Evolutionary conservation across 2,329 filamentous ascomycete genomes (phyloP).

Genomic region (Paradendryphiella salina): DNA sequence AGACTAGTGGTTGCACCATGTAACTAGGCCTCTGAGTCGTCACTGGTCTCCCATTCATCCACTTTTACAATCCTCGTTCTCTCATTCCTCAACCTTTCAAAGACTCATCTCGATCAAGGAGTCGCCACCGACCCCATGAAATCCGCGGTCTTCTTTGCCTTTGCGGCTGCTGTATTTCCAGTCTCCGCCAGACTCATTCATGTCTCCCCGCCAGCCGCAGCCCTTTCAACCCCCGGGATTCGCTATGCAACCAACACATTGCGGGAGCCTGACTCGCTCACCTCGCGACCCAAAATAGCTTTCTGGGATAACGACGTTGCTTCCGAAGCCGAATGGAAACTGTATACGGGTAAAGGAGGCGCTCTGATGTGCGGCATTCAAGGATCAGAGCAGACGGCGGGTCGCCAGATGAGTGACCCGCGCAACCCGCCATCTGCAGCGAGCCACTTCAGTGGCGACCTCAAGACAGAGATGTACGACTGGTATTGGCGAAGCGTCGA

Average conservation of each 20-base stretch:
- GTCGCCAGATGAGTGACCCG: slow-evolving; percentile 14
- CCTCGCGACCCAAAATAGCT: background rate
- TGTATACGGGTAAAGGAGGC: slow-evolving; percentile 16
- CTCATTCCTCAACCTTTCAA: too few species aligned
- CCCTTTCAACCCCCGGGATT: background rate
- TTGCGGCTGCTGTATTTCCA: background rate
- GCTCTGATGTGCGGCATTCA: slow-evolving; percentile 17
- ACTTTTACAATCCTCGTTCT: too few species aligned
- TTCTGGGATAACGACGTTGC: slow-evolving; percentile 22
- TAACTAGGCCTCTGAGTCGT: too few species aligned
- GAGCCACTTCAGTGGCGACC: slow-evolving; percentile 21
- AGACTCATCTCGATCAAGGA: too few species aligned
- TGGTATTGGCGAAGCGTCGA: slow-evolving; percentile 23
- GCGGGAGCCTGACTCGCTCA: background rate
- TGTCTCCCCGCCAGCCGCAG: background rate
- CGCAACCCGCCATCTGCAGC: slow-evolving; percentile 21
- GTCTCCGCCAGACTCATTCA: background rate
- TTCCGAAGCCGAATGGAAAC: slow-evolving; percentile 12
- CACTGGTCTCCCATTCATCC: too few species aligned
- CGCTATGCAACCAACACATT: background rate
- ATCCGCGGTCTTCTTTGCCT: too few species aligned
- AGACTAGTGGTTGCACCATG: too few species aligned
- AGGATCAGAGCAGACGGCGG: slow-evolving; percentile 19
- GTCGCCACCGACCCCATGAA: too few species aligned
- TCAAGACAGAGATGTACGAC: slow-evolving; percentile 10